A percentile compares a stretch with the other conserved stretches of the same genome.
Evolutionary conservation across 176 grass and related monocot species (phyloP).

Genomic region (Lolium multiflorum): DNA sequence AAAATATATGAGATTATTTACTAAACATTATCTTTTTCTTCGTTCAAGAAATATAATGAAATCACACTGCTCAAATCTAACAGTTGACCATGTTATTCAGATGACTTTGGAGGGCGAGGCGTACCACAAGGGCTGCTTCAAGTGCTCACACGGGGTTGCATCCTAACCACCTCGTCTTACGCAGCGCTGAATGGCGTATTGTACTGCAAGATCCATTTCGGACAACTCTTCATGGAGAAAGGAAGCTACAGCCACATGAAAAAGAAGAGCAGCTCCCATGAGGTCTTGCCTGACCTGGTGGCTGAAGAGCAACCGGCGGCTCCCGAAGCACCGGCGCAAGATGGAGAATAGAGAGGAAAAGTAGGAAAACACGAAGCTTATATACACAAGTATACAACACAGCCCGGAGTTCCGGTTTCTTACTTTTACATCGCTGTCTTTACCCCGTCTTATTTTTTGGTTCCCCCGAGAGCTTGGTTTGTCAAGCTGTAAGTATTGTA

Average conservation of each 20-base stretch:
- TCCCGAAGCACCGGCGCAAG: slow-evolving; percentile 9
- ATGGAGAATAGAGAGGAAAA: slow-evolving; percentile 53
- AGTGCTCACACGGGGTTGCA: slow-evolving; percentile 87
- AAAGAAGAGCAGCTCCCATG: slow-evolving; percentile 61
- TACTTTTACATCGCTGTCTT: slow-evolving; percentile 7
- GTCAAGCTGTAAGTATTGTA: slow-evolving; percentile 40
- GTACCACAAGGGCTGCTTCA: slow-evolving; percentile 98
- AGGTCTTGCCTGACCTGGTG: slow-evolving; percentile 48
- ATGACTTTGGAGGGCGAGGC: slow-evolving; percentile 78
- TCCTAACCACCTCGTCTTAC: slow-evolving; percentile 83
- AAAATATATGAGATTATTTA: too few relatives aligned
- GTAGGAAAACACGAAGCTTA: slow-evolving; percentile 40
- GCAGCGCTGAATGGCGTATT: slow-evolving; percentile 90
- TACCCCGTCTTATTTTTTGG: slow-evolving; percentile 9
- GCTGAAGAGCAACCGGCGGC: slow-evolving; percentile 32
- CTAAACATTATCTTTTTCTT: neutral
- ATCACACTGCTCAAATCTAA: neutral
- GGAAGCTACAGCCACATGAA: slow-evolving; percentile 94
- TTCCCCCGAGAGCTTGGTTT: slow-evolving; percentile 41
- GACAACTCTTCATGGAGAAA: slow-evolving; percentile 96
- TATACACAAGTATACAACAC: slow-evolving; percentile 1
- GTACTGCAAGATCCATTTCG: slow-evolving; percentile 98
- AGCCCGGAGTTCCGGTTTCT: neutral
- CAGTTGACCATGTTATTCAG: slow-evolving; percentile 34
- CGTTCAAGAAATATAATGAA: neutral